phyloP scores from a whole-genome alignment of 768 basidiomycete species.

The Macrocybe gigantea region DNA sequence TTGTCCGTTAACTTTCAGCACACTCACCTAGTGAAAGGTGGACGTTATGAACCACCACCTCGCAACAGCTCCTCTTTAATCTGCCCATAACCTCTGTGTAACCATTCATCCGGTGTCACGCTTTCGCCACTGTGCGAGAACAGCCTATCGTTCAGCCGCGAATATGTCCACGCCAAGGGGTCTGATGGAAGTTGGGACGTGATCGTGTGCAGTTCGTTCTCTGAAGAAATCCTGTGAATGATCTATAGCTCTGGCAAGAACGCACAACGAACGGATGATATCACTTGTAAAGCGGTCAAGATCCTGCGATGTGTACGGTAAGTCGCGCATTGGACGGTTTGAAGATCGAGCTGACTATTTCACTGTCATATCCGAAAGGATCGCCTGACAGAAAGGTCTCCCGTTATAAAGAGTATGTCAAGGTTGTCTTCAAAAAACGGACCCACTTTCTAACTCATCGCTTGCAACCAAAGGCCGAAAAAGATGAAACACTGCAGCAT shows the following conservation, averaged over 20 bases:
- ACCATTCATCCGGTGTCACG: no score
- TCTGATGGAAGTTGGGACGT: slow-evolving; percentile 57
- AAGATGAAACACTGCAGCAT: slow-evolving; percentile 52
- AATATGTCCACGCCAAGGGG: slow-evolving; percentile 15
- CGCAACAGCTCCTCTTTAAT: no score
- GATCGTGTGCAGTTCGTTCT: slow-evolving; percentile 56
- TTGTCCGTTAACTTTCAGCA: no score
- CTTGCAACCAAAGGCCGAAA: slow-evolving; percentile 72
- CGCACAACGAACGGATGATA: slow-evolving; percentile 44
- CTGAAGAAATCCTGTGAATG: slow-evolving; percentile 17
- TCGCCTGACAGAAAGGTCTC: slow-evolving; percentile 17
- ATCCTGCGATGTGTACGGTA: slow-evolving; percentile 28
- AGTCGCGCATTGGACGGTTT: background rate
- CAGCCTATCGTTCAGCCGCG: no score
- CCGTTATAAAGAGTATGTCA: background rate
- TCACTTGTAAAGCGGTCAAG: slow-evolving; percentile 67
- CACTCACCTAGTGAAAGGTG: no score
- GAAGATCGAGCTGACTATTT: slow-evolving; percentile 41
- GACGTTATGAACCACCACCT: no score
- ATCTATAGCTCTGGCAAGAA: background rate
- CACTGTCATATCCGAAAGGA: slow-evolving; percentile 62
- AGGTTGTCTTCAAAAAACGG: slow-evolving; percentile 2
- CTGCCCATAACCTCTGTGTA: no score
- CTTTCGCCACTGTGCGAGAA: no score
- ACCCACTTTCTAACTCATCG: slow-evolving; percentile 69